phyloP scores from a whole-genome alignment of 306 rosid genomes.

The Trifolium pratense region DNA sequence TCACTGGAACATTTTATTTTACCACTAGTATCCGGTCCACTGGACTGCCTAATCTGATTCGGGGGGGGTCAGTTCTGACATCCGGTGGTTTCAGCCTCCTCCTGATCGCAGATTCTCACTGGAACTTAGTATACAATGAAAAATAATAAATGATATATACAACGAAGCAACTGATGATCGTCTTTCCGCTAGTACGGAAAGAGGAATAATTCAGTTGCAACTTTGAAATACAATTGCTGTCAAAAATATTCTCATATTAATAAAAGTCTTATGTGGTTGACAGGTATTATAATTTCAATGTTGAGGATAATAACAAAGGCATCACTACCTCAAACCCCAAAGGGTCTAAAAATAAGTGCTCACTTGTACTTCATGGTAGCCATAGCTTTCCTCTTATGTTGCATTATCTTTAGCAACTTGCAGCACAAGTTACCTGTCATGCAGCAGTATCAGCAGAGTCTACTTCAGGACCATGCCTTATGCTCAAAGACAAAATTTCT shows the following conservation, averaged over 20 bases:
- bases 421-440: constrained; percentile 74
- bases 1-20: too few species aligned
- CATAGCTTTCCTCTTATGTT: constrained; percentile 66
- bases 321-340: constrained; percentile 73
- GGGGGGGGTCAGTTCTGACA: too few species aligned
- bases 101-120: too few species aligned
- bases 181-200: background rate
- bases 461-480: constrained; percentile 48
- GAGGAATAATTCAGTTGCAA: background rate
- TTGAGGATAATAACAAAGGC: constrained; percentile 89
- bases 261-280: constrained; percentile 33
- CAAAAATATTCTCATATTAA: background rate
- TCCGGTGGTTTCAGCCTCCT: too few species aligned
- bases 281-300: constrained; percentile 79
- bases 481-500: constrained; percentile 60
- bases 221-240: background rate
- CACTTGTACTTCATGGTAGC: constrained; percentile 83
- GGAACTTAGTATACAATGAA: too few species aligned
- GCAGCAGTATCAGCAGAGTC: constrained; percentile 56
- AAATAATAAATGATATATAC: background rate
- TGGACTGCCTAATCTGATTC: too few species aligned
- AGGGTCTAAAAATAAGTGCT: constrained; percentile 83
- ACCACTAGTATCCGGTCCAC: too few species aligned
- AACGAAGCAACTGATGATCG: background rate
- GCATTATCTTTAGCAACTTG: constrained; percentile 76